Percentiles rank a stretch among this genome's conserved stretches.
Evolutionary conservation across 2,329 filamentous ascomycete genomes (phyloP).

Genomic region (Fusarium pseudocircinatum): DNA sequence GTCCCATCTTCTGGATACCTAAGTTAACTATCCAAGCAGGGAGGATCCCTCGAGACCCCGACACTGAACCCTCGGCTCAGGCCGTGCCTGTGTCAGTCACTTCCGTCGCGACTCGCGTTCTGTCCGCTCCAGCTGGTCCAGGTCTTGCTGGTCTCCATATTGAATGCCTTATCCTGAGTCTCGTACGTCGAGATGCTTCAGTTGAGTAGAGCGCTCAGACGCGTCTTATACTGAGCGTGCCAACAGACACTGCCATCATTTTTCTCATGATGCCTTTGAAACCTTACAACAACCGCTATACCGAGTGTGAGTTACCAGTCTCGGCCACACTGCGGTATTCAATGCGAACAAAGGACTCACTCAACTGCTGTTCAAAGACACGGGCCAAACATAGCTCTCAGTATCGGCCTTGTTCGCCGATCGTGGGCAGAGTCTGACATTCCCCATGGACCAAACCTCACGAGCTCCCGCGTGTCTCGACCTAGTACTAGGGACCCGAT

Average conservation of each 20-base stretch:
- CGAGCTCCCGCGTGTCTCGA: constrained; percentile 32
- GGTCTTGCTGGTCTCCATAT: constrained; percentile 3
- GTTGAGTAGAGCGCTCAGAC: constrained; percentile 1
- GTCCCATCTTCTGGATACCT: constrained; percentile 4
- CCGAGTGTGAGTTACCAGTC: constrained; percentile 13
- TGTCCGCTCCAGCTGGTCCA: constrained; percentile 13
- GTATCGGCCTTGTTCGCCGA: constrained; percentile 25
- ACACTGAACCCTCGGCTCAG: constrained; percentile 3
- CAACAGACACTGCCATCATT: not conserved
- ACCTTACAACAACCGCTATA: not conserved
- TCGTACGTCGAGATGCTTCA: constrained; percentile 10
- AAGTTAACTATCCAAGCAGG: constrained; percentile 19
- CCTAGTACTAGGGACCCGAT: constrained; percentile 32
- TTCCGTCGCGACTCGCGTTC: constrained; percentile 12
- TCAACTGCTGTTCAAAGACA: not conserved
- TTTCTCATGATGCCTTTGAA: not conserved
- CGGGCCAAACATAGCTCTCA: constrained; percentile 4
- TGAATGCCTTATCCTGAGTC: constrained; percentile 18
- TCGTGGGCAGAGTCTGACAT: constrained; percentile 25
- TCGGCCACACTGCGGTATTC: constrained; percentile 25
- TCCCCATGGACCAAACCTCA: constrained; percentile 29
- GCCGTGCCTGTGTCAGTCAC: constrained; percentile 11
- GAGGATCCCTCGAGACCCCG: constrained; percentile 28
- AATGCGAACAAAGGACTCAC: constrained; percentile 9
- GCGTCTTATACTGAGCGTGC: not conserved